Base-by-base conservation (phyloP, 176 grass and related monocot species). In the Paspalum vaginatum region DNA sequence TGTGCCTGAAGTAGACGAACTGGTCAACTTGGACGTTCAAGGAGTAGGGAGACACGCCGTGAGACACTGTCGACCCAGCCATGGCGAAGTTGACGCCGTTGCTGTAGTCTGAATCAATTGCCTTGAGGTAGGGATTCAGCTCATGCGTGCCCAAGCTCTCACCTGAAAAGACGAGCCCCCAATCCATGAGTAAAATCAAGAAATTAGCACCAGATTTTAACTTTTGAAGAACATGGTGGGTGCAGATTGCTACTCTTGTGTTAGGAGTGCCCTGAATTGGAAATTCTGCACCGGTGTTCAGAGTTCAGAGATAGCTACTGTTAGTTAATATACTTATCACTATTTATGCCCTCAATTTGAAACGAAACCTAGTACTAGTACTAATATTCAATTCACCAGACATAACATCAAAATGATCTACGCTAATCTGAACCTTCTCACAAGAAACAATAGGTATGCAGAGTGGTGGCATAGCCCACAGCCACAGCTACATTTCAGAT, bases 1-100 rank as follows among this genome's bases (percentile, higher is more conserved):
- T 89, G 17, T 69, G 82, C 61, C 81, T 91, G 83, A 98, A 98
- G 77, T 88, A 93, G 42, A 94, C 68, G 37, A 98, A 98, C 80
- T 98, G 95, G 38, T 86, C 75, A 9, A 94, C 52, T 80, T 98
- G 95, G 63, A 94, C 87, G 43, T 90, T 81, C 64, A 92, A 49
- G 43, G 92, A 87, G 66, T 90, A 98, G 44, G 77, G 45, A 38
- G 83, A 72, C 61, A 77, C 64, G 8, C 81, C 81, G 5, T 91
- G 92, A 0, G 68, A 45, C 24, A 77, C 85, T 6, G 80, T 89
- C 0, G 92, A 87, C 56, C 95, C 95, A 0, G 85, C 75, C 72
- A 98, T 86, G 20, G 95, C 95, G 11, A 98, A 98, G 73, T 98
- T 94, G 51, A 81, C 92, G 5, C 95, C 95, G 49, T 94, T 94